phyloP scores from a whole-genome alignment of 305 asterid genomes.

The Solanum hybrid region DNA sequence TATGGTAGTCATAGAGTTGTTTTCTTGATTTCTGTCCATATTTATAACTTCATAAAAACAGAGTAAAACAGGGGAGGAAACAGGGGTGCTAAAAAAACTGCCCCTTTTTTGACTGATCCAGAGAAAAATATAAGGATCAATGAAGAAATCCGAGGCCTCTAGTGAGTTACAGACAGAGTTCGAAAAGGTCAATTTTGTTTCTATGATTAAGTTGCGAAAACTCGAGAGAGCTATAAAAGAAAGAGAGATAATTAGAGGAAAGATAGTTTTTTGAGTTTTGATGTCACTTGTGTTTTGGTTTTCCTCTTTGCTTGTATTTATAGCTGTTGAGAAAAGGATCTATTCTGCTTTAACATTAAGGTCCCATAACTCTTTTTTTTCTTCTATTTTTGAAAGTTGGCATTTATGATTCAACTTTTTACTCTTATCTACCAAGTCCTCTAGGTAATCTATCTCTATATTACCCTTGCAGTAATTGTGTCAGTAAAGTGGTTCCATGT shows the following conservation, averaged over 20 bases:
- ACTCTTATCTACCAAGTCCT: slow-evolving; percentile 3
- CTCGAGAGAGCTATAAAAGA: background rate
- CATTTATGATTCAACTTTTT: slow-evolving; percentile 27
- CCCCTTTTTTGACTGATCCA: slow-evolving; percentile 20
- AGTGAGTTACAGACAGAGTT: background rate
- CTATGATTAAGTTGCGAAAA: background rate
- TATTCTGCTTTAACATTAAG: background rate
- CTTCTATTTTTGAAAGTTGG: slow-evolving; percentile 8
- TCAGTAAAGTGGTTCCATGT: background rate
- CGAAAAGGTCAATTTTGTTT: background rate
- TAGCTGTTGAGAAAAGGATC: slow-evolving; percentile 22
- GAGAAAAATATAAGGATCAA: background rate
- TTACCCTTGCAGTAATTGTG: background rate
- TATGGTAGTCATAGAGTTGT: background rate
- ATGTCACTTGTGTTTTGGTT: background rate
- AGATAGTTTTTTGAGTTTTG: background rate
- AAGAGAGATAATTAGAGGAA: background rate
- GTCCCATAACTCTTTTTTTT: background rate
- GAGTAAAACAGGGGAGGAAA: slow-evolving; percentile 16
- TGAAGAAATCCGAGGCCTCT: background rate
- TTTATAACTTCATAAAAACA: background rate
- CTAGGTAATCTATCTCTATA: background rate
- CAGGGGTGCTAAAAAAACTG: slow-evolving; percentile 15
- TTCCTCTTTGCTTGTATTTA: slow-evolving; percentile 29
- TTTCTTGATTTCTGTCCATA: slow-evolving; percentile 22